phyloP scores from a whole-genome alignment of 768 basidiomycete genomes.

The Boletales sp. region DNA sequence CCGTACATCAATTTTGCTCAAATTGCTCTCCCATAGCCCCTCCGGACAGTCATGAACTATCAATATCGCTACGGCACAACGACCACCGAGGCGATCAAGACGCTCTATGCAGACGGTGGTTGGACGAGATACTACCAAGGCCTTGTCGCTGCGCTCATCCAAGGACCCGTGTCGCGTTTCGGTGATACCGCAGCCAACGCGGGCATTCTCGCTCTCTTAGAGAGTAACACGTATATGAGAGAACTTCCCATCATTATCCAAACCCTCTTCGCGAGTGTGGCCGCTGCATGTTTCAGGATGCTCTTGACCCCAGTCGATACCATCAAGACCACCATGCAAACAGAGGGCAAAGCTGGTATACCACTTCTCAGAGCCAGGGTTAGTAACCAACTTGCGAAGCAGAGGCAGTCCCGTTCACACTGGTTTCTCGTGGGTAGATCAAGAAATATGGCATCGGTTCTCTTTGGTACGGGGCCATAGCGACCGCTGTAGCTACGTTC shows the following conservation, averaged over 20 bases:
- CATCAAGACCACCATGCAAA: constrained; percentile 92
- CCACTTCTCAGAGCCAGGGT: constrained; percentile 65
- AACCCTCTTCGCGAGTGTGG: constrained; percentile 73
- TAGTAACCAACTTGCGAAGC: constrained; percentile 11
- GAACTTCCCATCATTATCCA: constrained; percentile 62
- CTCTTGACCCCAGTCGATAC: constrained; percentile 92
- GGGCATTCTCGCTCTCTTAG: constrained; percentile 82
- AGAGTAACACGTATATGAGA: constrained; percentile 70
- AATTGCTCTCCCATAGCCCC: constrained; percentile 48
- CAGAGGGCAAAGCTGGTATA: constrained; percentile 73
- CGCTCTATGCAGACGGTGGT: constrained; percentile 76
- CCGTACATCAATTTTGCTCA: neutral
- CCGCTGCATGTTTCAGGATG: constrained; percentile 86
- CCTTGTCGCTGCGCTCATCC: constrained; percentile 78
- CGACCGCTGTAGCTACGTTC: constrained; percentile 91
- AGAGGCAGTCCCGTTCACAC: neutral
- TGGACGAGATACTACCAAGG: constrained; percentile 87
- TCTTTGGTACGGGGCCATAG: constrained; percentile 88
- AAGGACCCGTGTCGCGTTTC: constrained; percentile 82
- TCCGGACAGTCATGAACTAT: constrained; percentile 98
- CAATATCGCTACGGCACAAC: constrained; percentile 88
- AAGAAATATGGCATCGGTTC: constrained; percentile 71
- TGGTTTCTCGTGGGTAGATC: constrained; percentile 42
- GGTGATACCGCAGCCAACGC: constrained; percentile 95
- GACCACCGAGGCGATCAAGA: constrained; percentile 58